These are phyloP conservation scores for Pochonia chlamydosporia DNA, from an alignment of 2,329 filamentous ascomycete species.

Conservation along the genomic window DNA sequence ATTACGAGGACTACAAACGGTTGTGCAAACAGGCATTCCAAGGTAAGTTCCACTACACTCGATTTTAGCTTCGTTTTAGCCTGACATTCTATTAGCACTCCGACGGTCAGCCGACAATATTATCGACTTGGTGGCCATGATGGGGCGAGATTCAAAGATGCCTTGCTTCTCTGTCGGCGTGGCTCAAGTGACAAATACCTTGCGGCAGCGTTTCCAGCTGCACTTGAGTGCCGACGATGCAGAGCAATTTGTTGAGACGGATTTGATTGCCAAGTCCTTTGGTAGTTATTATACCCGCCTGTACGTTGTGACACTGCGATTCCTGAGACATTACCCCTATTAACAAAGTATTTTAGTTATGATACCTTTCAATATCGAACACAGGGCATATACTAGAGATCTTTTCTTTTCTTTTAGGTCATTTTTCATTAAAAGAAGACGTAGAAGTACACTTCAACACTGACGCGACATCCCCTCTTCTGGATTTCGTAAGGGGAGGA, in stretches of 20 bases:
- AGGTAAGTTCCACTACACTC: conserved; percentile 39
- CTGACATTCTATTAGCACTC: conserved; percentile 45
- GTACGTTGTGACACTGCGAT: conserved; percentile 40
- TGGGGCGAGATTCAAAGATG: conserved; percentile 80
- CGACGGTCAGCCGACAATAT: conserved; percentile 74
- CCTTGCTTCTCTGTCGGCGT: conserved; percentile 74
- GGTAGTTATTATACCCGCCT: conserved; percentile 84
- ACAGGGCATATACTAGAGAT: conserved; percentile 72
- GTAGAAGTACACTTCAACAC: neutral
- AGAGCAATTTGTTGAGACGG: conserved; percentile 72
- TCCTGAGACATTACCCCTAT: neutral
- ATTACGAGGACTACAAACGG: conserved; percentile 70
- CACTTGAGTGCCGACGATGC: conserved; percentile 79
- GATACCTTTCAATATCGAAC: conserved; percentile 85
- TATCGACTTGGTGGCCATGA: conserved; percentile 76
- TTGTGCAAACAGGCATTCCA: conserved; percentile 82
- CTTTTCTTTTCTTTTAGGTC: neutral
- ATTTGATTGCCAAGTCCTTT: conserved; percentile 73
- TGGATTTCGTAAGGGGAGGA: neutral
- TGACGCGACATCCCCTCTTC: neutral
- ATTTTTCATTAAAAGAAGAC: neutral
- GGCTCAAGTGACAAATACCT: conserved; percentile 60
- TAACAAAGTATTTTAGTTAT: conserved; percentile 46
- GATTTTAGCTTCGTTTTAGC: neutral
- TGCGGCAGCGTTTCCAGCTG: conserved; percentile 72